phyloP scores from a whole-genome alignment of 129 eudicot species.

The Mikania micrantha region DNA sequence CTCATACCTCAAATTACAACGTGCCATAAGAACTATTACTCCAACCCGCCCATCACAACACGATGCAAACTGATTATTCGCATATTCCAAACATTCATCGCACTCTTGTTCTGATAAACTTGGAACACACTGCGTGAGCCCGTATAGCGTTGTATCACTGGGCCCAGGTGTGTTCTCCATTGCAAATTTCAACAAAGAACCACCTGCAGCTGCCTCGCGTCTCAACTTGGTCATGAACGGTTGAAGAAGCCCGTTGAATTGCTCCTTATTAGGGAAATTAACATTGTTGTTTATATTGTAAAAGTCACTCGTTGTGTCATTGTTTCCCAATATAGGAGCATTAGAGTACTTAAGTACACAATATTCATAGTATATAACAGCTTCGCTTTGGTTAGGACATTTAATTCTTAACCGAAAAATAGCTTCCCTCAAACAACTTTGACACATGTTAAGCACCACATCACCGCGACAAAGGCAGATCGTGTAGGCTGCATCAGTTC shows the following conservation, averaged over 20 bases:
- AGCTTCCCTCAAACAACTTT: not conserved
- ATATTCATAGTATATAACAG: too few relatives aligned
- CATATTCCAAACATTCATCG: not conserved
- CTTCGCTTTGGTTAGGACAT: not conserved
- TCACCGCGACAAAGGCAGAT: not conserved
- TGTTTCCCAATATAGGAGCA: not conserved
- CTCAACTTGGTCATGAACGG: not conserved
- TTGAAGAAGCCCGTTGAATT: not conserved
- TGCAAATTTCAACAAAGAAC: not conserved
- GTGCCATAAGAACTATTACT: not conserved
- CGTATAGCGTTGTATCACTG: not conserved
- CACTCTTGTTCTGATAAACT: not conserved
- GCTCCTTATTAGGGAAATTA: not conserved
- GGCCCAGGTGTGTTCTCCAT: not conserved
- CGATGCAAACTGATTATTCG: not conserved
- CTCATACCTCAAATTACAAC: not conserved
- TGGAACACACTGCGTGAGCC: not conserved
- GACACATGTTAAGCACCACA: not conserved
- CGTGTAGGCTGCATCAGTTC: not conserved
- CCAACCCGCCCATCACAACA: not conserved
- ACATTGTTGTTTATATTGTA: not conserved
- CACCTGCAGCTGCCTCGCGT: not conserved
- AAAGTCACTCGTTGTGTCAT: not conserved
- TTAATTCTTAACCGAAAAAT: not conserved
- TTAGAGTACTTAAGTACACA: not conserved